Conservation (phyloP, 345 rosid genomes). For the Arabis hirsuta region DNA sequence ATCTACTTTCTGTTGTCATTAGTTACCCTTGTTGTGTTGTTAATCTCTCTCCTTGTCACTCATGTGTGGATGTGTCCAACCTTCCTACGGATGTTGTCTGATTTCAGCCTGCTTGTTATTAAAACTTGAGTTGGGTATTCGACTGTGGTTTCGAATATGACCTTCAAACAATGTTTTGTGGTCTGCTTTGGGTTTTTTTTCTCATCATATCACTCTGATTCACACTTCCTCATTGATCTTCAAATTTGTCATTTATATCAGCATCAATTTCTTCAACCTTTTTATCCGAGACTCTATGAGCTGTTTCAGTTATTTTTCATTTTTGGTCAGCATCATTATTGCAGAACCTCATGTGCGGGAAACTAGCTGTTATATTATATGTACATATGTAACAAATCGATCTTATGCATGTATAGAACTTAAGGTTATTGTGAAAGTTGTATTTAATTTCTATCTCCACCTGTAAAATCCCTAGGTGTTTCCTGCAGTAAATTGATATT, state of each 20-base stretch:
- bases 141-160: neutral
- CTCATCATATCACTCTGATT: slow-evolving; percentile 15
- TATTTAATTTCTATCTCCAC: neutral
- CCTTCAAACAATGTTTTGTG: neutral
- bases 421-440: neutral
- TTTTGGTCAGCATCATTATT: slow-evolving; percentile 3
- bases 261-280: neutral
- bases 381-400: neutral
- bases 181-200: neutral
- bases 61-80: slow-evolving; percentile 6
- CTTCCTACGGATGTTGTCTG: neutral
- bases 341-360: neutral
- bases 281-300: neutral
- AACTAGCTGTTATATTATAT: neutral
- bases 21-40: neutral
- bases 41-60: neutral
- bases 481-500: slow-evolving; percentile 11
- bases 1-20: neutral
- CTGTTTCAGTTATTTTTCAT: neutral
- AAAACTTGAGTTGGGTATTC: neutral
- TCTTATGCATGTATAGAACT: neutral
- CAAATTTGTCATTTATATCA: neutral
- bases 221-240: slow-evolving; percentile 3
- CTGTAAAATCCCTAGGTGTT: too few relatives aligned
- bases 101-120: neutral